These are phyloP conservation scores for Eleusine indica DNA, from an alignment of 176 grass and related monocot species.

Conservation along the genomic window DNA sequence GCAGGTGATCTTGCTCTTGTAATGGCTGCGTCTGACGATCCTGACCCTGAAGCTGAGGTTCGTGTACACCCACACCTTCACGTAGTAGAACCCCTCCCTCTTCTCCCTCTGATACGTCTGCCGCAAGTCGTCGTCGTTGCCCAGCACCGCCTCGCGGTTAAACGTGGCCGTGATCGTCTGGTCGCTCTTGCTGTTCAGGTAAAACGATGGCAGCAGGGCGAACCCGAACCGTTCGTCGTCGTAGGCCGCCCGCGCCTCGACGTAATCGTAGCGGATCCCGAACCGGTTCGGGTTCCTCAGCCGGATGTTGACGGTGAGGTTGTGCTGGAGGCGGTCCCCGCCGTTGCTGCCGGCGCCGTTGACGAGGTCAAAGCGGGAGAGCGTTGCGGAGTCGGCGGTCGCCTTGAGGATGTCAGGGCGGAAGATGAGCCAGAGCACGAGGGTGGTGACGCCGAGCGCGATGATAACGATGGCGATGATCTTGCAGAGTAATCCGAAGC, in stretches of 20 bases:
- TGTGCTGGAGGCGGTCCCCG: conserved; percentile 41
- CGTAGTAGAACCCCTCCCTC: conserved; percentile 59
- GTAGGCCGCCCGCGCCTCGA: conserved; percentile 54
- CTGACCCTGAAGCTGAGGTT: conserved; percentile 58
- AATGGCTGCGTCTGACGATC: conserved; percentile 40
- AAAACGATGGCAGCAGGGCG: conserved; percentile 49
- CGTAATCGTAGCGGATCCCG: conserved; percentile 54
- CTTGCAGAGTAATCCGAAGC: conserved; percentile 49
- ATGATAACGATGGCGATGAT: conserved; percentile 29
- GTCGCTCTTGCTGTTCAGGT: conserved; percentile 58
- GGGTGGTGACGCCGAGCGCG: conserved; percentile 32
- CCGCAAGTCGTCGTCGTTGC: conserved; percentile 30
- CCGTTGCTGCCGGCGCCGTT: not conserved
- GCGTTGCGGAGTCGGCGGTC: conserved; percentile 47
- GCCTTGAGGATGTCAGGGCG: conserved; percentile 53
- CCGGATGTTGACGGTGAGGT: conserved; percentile 58
- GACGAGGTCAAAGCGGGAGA: conserved; percentile 56
- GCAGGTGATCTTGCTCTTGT: conserved; percentile 65
- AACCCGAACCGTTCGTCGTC: conserved; percentile 56
- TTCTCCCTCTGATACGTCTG: conserved; percentile 63
- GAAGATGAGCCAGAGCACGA: conserved; percentile 66
- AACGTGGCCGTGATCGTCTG: conserved; percentile 38
- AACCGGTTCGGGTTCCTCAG: conserved; percentile 64
- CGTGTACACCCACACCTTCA: conserved; percentile 58
- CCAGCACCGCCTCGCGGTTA: not conserved